A percentile compares a stretch with the other conserved stretches of the same genome.
Evolutionary conservation across 768 basidiomycete species (phyloP).

Genomic region (Mycena alexandri): DNA sequence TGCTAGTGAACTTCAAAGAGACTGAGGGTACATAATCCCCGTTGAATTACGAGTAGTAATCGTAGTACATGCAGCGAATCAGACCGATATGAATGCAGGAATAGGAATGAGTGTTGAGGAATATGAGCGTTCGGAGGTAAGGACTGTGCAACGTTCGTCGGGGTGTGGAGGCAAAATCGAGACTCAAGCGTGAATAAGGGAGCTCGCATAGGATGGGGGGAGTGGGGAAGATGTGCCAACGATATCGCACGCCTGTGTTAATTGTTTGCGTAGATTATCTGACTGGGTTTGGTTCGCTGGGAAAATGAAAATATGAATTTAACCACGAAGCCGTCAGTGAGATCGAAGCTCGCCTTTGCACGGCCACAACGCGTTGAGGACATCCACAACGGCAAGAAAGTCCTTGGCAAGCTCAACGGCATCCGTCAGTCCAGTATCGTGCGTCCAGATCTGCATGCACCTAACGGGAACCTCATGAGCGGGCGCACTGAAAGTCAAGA

Average conservation of each 20-base stretch:
- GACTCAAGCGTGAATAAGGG: slow-evolving; percentile 18
- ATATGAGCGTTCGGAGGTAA: not conserved
- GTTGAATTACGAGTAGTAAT: not conserved
- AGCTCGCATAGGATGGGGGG: slow-evolving; percentile 20
- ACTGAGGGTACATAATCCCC: too few relatives aligned
- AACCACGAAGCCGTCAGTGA: not conserved
- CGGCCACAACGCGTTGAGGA: slow-evolving; percentile 34
- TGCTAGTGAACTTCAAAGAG: too few relatives aligned
- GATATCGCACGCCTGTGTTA: slow-evolving; percentile 24
- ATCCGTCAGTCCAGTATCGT: slow-evolving; percentile 27
- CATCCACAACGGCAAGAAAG: slow-evolving; percentile 29
- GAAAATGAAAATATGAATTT: too few relatives aligned
- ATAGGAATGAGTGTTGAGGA: not conserved
- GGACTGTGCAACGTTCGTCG: not conserved
- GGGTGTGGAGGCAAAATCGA: not conserved
- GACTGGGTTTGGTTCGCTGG: slow-evolving; percentile 29
- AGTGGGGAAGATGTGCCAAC: slow-evolving; percentile 17
- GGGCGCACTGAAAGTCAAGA: not conserved
- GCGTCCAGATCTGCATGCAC: slow-evolving; percentile 38
- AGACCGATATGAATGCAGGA: not conserved
- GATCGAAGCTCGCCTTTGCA: slow-evolving; percentile 16
- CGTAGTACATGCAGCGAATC: not conserved
- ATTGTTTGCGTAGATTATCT: slow-evolving; percentile 26
- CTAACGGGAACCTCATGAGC: slow-evolving; percentile 11
- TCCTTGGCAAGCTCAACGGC: slow-evolving; percentile 34